A percentile compares a stretch with the other conserved stretches of the same genome.
phyloP scores from a whole-genome alignment of 179 eudicot genomes.

The Beta corolliflora region DNA sequence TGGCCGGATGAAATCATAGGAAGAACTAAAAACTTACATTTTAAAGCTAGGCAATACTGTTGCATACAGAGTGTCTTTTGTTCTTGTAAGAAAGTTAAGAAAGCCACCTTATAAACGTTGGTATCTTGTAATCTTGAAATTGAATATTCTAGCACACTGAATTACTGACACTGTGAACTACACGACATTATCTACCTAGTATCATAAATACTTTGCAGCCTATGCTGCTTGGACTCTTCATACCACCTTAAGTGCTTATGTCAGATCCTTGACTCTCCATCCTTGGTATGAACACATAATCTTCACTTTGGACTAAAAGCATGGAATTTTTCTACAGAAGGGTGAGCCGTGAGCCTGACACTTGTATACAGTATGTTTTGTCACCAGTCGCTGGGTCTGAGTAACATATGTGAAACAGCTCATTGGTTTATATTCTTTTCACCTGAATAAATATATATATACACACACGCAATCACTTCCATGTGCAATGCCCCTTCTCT shows the following conservation, averaged over 20 bases:
- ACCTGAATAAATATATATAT: background rate
- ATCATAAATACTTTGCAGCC: background rate
- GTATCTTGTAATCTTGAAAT: background rate
- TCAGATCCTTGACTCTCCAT: too few relatives aligned
- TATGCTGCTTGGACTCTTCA: too few relatives aligned
- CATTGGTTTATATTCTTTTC: background rate
- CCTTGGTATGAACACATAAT: too few relatives aligned
- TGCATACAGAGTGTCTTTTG: background rate
- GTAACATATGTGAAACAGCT: background rate
- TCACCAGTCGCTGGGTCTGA: too few relatives aligned
- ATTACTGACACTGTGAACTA: constrained; percentile 5
- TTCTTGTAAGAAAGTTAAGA: background rate
- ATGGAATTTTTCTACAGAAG: too few relatives aligned
- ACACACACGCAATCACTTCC: background rate
- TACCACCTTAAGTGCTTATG: too few relatives aligned
- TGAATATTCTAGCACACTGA: background rate
- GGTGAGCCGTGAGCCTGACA: too few relatives aligned
- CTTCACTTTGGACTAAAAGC: too few relatives aligned
- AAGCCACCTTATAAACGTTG: background rate
- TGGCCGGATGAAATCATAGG: background rate
- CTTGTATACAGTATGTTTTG: too few relatives aligned
- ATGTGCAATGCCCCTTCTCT: background rate
- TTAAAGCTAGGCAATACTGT: background rate
- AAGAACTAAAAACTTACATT: background rate
- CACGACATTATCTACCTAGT: constrained; percentile 3